Percentiles rank a stretch among this genome's conserved stretches.
Evolutionary conservation across 306 rosid genomes (phyloP).

Genomic region (Fragaria ananassa): DNA sequence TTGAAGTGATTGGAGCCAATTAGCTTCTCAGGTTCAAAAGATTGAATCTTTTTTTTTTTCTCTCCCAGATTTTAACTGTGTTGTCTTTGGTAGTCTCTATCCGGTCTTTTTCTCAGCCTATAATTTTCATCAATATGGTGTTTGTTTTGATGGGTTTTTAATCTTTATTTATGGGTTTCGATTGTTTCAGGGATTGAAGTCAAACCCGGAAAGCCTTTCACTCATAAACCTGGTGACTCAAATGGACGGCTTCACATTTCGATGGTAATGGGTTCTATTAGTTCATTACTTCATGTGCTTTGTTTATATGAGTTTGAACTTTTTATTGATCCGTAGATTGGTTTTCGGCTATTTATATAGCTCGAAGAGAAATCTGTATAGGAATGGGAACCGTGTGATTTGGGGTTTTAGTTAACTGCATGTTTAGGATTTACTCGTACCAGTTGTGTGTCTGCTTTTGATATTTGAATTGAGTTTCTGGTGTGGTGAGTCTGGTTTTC

Average conservation of each 20-base stretch:
- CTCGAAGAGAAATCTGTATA: neutral
- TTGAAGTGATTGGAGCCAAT: neutral
- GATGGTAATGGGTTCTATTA: slow-evolving; percentile 40
- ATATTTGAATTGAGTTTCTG: neutral
- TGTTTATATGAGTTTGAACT: neutral
- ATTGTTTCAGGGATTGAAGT: slow-evolving; percentile 62
- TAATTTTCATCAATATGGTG: neutral
- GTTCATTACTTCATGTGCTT: neutral
- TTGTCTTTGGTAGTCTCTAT: neutral
- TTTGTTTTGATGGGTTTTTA: slow-evolving; percentile 1
- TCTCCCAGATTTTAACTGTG: neutral
- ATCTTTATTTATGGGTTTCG: slow-evolving; percentile 3
- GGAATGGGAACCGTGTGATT: neutral
- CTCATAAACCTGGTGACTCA: slow-evolving; percentile 41
- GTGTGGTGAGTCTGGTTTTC: neutral
- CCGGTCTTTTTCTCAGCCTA: neutral
- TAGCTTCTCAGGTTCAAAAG: neutral
- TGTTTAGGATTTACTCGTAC: neutral
- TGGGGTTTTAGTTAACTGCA: neutral
- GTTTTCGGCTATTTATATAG: neutral
- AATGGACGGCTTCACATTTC: slow-evolving; percentile 88
- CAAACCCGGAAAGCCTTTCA: slow-evolving; percentile 76
- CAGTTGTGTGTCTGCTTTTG: neutral
- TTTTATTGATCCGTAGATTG: neutral
- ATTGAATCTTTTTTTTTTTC: neutral